Conservation (phyloP, 495 filamentous ascomycete species). For the Lepidopterella palustris region DNA sequence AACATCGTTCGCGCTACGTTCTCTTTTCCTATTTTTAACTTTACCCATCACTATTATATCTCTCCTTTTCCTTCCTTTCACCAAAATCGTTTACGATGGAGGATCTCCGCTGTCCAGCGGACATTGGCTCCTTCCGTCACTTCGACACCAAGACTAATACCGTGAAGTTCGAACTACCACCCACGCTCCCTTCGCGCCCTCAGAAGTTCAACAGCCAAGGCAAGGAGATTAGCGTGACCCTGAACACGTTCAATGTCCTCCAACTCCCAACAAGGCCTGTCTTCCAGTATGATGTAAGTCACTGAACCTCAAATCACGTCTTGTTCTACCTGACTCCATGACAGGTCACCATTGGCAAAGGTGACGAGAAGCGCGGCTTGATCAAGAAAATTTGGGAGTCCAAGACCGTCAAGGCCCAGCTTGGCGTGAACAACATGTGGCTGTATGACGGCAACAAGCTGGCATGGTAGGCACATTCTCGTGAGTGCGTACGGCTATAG, state of each 20-base stretch:
- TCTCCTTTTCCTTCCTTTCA: background rate
- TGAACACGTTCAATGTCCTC: slow-evolving; percentile 71
- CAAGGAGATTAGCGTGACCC: slow-evolving; percentile 47
- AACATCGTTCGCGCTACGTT: background rate
- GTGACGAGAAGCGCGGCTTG: slow-evolving; percentile 53
- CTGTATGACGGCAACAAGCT: slow-evolving; percentile 75
- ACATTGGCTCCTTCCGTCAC: slow-evolving; percentile 9
- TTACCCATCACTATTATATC: too few species aligned
- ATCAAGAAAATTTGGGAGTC: slow-evolving; percentile 71
- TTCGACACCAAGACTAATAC: slow-evolving; percentile 10
- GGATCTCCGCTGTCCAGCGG: background rate
- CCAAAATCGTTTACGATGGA: background rate
- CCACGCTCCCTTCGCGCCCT: slow-evolving; percentile 24
- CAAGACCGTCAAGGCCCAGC: slow-evolving; percentile 45
- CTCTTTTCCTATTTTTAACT: background rate
- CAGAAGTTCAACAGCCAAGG: slow-evolving; percentile 39
- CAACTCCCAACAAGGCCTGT: slow-evolving; percentile 49
- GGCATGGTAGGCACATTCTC: slow-evolving; percentile 56
- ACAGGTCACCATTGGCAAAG: slow-evolving; percentile 58
- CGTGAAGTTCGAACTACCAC: slow-evolving; percentile 11
- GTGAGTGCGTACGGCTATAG: background rate
- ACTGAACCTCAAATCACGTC: background rate
- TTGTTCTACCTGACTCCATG: background rate
- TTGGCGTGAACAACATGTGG: slow-evolving; percentile 46
- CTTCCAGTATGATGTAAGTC: slow-evolving; percentile 82